Evolutionary conservation across 148 eudicot species (phyloP), one percentile per base, ranked within the genome.

Genomic region (Salicornia ramosissima): DNA sequence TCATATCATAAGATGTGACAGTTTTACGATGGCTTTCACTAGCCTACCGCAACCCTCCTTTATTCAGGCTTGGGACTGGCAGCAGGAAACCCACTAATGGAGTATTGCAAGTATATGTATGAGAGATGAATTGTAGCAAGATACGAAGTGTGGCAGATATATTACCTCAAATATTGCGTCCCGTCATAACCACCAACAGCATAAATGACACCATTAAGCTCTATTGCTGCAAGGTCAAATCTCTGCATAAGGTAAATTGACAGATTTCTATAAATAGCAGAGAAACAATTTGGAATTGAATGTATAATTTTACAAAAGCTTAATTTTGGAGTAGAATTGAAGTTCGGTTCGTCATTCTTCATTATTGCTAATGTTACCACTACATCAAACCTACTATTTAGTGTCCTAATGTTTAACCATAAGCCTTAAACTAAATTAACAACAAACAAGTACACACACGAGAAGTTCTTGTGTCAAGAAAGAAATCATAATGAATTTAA

Each of bases 101-200:
- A n/a, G n/a, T n/a, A n/a, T n/a, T n/a, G n/a, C n/a, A n/a, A n/a
- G n/a, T n/a, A n/a, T n/a, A n/a, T n/a, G n/a, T n/a, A n/a, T n/a
- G n/a, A n/a, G n/a, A n/a, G n/a, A n/a, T n/a, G n/a, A n/a, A n/a
- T n/a, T n/a, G n/a, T n/a, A n/a, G n/a, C n/a, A n/a, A n/a, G n/a
- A n/a, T n/a, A n/a, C n/a, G n/a, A 53, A 71, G 19, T 42, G 16
- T 45, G 67, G 51, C 63, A 73, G 65, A n/a, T 34, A 45, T 34
- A 56, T 78, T 80, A 92, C 97, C 83, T 83, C 81, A 92, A 71
- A 77, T 87, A 92, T 10, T 74, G 53, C 7, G 56, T 70, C 68
- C 97, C 96, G 59, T 92, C 87, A 69, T 65, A 89, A 62, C 97
- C 97, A 60, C 97, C 97, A 39, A 80, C 85, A 62, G 88, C 96